Base-by-base conservation (phyloP, 176 grass and related monocot species). In the Otatea glauca region DNA sequence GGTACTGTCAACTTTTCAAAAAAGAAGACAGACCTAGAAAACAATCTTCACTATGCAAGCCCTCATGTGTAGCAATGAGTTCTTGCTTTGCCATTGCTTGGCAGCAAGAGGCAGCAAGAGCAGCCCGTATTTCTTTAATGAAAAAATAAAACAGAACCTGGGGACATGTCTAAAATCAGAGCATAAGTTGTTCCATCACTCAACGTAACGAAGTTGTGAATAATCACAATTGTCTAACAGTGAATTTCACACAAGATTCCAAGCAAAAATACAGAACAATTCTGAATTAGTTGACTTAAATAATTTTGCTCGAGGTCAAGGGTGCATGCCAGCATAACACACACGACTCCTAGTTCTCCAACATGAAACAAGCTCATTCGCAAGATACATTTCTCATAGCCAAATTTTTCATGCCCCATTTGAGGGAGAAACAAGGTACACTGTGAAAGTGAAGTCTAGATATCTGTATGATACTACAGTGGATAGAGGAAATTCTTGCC, bases 401-500 rank as follows among this genome's bases (percentile, higher is more conserved):
- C 73, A 90, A 90, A 90, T 74, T 62, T 74, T 74, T 7, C 25
- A 78, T 49, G 27, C 41, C 69, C 73, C 58, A 82, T 39, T 56
- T 23, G 15, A 24, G 50, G 58, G 49, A 74, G 49, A 63, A 43
- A 83, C 27, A 67, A 16, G 63, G 21, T 72, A 83, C 68, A 74
- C 4, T 24, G 5, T 23, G 49, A 72, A 45, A 61, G 27, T 49
- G 15, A 41, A 60, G 15, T 49, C 7, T 39, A 60, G 42, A 80
- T 14, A 32, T 27, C 6, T 4, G 9, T 16, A 32, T 2, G n/a
- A 49, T 39, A 41, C 74, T 90, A 75, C 68, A 83, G 53, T 25
- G 84, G 84, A 84, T 91, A 79, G n/a, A 94, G 50, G 1, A 81
- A 79, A 45, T 65, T 83, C 80, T 93, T 94, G 23, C 91, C 91